Evolutionary conservation across 1,284 basidiomycete genomes (phyloP).

Genomic region (Testicularia cyperi): DNA sequence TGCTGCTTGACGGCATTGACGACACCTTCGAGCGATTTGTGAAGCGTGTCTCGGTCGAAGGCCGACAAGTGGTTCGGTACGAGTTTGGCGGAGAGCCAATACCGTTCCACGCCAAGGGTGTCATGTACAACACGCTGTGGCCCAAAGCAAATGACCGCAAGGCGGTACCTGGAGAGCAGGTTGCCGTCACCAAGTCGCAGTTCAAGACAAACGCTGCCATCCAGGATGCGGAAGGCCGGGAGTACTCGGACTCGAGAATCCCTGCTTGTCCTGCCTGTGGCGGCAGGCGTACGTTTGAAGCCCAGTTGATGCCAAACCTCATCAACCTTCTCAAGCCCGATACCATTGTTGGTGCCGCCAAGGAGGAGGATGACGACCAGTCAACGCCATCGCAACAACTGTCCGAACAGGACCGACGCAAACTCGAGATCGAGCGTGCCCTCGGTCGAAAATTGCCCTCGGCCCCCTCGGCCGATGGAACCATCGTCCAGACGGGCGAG

Average conservation of each 20-base stretch:
- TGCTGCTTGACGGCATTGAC: constrained; percentile 50
- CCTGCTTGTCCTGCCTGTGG: constrained; percentile 50
- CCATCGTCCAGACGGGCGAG: not conserved
- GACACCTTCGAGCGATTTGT: constrained; percentile 55
- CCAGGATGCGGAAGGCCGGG: not conserved
- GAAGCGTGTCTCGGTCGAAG: constrained; percentile 43
- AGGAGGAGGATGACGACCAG: too few species aligned
- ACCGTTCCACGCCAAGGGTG: constrained; percentile 45
- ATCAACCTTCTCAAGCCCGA: constrained; percentile 49
- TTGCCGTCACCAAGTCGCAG: constrained; percentile 17
- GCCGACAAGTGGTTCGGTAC: constrained; percentile 55
- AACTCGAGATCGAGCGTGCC: constrained; percentile 43
- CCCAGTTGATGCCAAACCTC: constrained; percentile 59
- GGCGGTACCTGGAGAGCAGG: constrained; percentile 4
- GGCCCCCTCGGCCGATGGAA: not conserved
- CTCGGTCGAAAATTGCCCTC: constrained; percentile 42
- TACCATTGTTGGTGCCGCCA: constrained; percentile 16
- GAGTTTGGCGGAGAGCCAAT: constrained; percentile 53
- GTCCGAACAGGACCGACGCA: constrained; percentile 11
- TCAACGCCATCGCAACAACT: too few species aligned
- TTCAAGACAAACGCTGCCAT: constrained; percentile 2
- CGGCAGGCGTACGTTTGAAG: constrained; percentile 47
- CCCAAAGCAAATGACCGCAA: constrained; percentile 21
- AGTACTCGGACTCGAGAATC: constrained; percentile 13
- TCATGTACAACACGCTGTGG: constrained; percentile 47